Base-by-base conservation (phyloP, 2,329 filamentous ascomycete genomes). In the Arachnomyces sp. region DNA sequence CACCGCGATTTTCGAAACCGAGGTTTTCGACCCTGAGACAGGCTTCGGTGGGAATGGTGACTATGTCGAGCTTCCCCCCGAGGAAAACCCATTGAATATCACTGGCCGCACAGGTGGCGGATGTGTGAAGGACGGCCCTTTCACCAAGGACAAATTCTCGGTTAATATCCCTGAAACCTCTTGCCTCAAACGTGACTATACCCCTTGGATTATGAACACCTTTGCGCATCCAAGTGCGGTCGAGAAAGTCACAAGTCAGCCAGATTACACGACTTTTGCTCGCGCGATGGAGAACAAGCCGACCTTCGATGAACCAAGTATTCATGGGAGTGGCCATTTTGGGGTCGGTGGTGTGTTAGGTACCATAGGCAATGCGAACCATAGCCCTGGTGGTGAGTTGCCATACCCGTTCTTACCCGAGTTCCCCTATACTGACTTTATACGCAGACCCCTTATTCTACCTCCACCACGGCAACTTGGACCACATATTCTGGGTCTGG, bases 401-500 rank as follows among this genome's bases (percentile, higher is more conserved):
- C 36, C 13, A 11, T n/a, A 28, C 15, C 31, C 36, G 28, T 28
- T 36, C 9, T 25, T 43, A 25, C 9, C 5, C 9, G 20, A 25
- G 20, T 25, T 5, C 5, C 9, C 20, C 9, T 5, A 25, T 9
- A 16, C 17, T 29, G 18, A 14, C 29, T 20, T 25, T n/a, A n/a
- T n/a, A n/a, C 6, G 40, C n/a, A 50, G 54, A 51, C 36, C 66
- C 57, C 14, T 39, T 58, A 3, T 68, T 60, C 48, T 66, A 54
- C 31, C 47, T 66, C 17, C 63, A 66, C 42, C 58, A 66, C 42
- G 50, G 51, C 3, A 60, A 61, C 36, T 43, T 66, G 2, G 62
- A 66, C 43, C 54, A 50, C 4, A 48, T 63, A 11, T 56, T 56
- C 34, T 64, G 56, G 54, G 44, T 43, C 29, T 61, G 56, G 58